Percentiles rank a stretch among this genome's conserved stretches.
Conservation (phyloP, 768 basidiomycete species). For the Lenzites betulinus region DNA sequence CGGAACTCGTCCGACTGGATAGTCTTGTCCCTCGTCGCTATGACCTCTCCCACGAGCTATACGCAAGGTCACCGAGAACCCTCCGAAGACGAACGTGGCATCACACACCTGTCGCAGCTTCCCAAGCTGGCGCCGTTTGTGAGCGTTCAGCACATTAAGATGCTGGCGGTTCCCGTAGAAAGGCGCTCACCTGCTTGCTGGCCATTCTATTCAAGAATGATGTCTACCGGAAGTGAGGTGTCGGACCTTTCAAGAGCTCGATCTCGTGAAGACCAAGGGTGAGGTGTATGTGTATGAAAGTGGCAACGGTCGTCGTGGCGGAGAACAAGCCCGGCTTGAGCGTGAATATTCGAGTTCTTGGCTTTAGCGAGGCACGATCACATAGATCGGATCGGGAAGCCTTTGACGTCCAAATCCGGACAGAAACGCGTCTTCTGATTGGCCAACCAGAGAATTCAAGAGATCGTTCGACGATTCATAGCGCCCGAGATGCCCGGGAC, state of each 20-base stretch:
- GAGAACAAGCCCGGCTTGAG: conserved; percentile 8
- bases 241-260: not conserved
- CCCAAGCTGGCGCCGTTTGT: conserved; percentile 54
- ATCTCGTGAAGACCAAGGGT: not conserved
- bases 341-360: not conserved
- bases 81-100: conserved; percentile 9
- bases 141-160: not conserved
- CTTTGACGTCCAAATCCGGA: conserved; percentile 8
- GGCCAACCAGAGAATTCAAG: conserved; percentile 10
- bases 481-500: conserved; percentile 5
- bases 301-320: conserved; percentile 20
- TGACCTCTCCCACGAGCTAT: conserved; percentile 90
- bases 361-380: conserved; percentile 15
- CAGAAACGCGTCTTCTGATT: conserved; percentile 1
- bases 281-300: conserved; percentile 2
- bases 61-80: conserved; percentile 4
- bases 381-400: conserved; percentile 25
- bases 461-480: conserved; percentile 17
- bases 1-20: conserved; percentile 75
- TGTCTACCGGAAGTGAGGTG: not conserved
- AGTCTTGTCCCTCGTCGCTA: conserved; percentile 82
- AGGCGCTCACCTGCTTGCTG: conserved; percentile 57
- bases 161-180: not conserved
- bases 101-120: conserved; percentile 71
- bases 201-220: conserved; percentile 46